A percentile compares a stretch with the other conserved stretches of the same genome.
Evolutionary conservation across 2,329 filamentous ascomycete genomes (phyloP).

Genomic region (Trichoderma polysporum): DNA sequence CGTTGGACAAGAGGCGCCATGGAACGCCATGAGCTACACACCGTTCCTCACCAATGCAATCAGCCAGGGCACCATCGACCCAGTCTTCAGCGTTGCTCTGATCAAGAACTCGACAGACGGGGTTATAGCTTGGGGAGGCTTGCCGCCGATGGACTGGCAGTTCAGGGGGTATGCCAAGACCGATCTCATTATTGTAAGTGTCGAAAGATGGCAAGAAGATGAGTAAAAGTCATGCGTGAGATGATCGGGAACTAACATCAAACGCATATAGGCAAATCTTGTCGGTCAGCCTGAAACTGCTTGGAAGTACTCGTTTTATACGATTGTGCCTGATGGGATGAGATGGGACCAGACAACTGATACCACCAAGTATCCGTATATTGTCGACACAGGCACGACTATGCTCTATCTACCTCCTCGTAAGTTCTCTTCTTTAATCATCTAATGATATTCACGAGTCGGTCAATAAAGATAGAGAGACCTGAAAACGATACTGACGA

Average conservation of each 20-base stretch:
- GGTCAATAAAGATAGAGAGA: too few relatives aligned
- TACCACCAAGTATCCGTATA: constrained; percentile 46
- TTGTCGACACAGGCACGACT: constrained; percentile 54
- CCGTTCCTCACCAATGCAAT: constrained; percentile 52
- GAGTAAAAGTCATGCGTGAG: too few relatives aligned
- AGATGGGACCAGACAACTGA: constrained; percentile 44
- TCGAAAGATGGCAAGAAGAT: too few relatives aligned
- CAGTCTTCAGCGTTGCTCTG: constrained; percentile 50
- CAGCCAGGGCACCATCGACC: constrained; percentile 44
- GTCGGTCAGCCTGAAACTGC: constrained; percentile 39
- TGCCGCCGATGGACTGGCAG: constrained; percentile 40
- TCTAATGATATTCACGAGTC: not conserved
- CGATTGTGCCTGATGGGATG: constrained; percentile 51
- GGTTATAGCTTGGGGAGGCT: constrained; percentile 47
- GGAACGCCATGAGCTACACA: constrained; percentile 44
- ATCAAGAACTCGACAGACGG: constrained; percentile 47
- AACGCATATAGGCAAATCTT: constrained; percentile 43
- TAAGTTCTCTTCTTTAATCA: constrained; percentile 30
- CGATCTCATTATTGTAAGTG: constrained; percentile 47
- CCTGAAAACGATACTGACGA: constrained; percentile 1
- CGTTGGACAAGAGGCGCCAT: constrained; percentile 38
- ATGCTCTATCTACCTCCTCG: constrained; percentile 51
- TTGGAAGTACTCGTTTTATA: constrained; percentile 53
- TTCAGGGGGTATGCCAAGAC: constrained; percentile 35
- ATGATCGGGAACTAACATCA: not conserved